Evolutionary conservation across 2,329 filamentous ascomycete genomes (phyloP), one percentile per base, ranked within the genome.

Genomic region (Venturia pyrina): DNA sequence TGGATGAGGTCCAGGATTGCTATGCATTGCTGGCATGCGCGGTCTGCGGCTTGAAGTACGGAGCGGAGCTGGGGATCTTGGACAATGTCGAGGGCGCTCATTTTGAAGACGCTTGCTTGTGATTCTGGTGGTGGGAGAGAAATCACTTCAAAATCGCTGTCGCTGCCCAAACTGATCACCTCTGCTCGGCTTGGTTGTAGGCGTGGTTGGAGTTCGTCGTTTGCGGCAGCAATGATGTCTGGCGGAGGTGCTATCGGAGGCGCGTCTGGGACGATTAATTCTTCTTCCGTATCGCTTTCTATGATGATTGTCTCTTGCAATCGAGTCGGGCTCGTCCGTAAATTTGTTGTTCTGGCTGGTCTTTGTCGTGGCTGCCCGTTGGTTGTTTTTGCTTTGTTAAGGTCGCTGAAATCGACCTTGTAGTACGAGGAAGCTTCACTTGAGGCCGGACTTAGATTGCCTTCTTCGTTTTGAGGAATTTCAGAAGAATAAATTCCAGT

Each of bases 1-100:
- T 61, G 48, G 8, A 67, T 40, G 3, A 67, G 59, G 32, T 59
- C 56, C 21, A 67, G 66, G 56, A 67, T 53, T n/a, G 37, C 34
- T 40, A 67, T 11, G 46, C 65, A 67, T 63, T 67, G 66, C 28
- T 67, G 19, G 40, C 66, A 66, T 3, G 65, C 44, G 17, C 37
- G 53, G 19, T 48, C 64, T 17, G 57, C 65, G 21, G 66, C 65
- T 21, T 32, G 4, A 21, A 67, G 66, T 5, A 67, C 66, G 2
- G 56, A 44, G 11, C 21, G 40, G n/a, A 67, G 63, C 37, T 66
- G 41, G 11, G 66, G 53, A 41, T 67, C 66, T 37, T 41, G 56
- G 56, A 67, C 66, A 11, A 67, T 67, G 24, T 62, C 65, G 24
- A 34, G n/a, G 32, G 65, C 50, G 19, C 53, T 40, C 66, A 67